Evolutionary conservation across 257 asterid species (phyloP).

Genomic region (Linderniella brevidens): DNA sequence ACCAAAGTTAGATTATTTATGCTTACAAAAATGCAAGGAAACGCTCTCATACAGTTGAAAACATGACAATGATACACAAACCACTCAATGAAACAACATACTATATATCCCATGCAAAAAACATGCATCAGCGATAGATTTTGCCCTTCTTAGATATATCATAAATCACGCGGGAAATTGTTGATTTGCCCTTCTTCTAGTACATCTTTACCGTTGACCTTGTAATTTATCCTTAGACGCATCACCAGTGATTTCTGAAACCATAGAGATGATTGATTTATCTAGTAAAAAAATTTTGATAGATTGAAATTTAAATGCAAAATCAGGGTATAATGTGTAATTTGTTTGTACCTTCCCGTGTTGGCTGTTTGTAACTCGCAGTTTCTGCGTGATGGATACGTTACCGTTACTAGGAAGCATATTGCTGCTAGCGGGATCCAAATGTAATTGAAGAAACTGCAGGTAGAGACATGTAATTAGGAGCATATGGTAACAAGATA

Average conservation of each 20-base stretch:
- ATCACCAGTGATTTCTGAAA: conserved; percentile 81
- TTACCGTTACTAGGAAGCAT: conserved; percentile 58
- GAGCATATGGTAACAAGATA: too few species aligned
- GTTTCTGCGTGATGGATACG: conserved; percentile 59
- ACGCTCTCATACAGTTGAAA: too few species aligned
- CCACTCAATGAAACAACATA: too few species aligned
- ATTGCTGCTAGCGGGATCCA: conserved; percentile 87
- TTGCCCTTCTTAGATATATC: too few species aligned
- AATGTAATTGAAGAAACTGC: conserved; percentile 92
- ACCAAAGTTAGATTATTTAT: too few species aligned
- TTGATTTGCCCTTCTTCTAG: conserved; percentile 88
- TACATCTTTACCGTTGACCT: conserved; percentile 50
- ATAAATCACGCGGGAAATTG: conserved; percentile 70
- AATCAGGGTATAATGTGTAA: not conserved
- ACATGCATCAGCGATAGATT: too few species aligned
- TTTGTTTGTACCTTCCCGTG: conserved; percentile 62
- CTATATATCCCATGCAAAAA: too few species aligned
- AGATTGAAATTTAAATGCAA: too few species aligned
- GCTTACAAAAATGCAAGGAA: too few species aligned
- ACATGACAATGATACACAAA: too few species aligned
- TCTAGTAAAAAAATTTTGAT: not conserved
- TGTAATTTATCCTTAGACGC: conserved; percentile 75
- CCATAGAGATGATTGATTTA: conserved; percentile 1
- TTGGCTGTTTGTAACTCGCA: conserved; percentile 70
- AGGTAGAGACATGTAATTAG: not conserved